Evolutionary conservation across 2,329 filamentous ascomycete species (phyloP), one percentile per base, ranked within the genome.

Genomic region (Talaromyces pinophilus): DNA sequence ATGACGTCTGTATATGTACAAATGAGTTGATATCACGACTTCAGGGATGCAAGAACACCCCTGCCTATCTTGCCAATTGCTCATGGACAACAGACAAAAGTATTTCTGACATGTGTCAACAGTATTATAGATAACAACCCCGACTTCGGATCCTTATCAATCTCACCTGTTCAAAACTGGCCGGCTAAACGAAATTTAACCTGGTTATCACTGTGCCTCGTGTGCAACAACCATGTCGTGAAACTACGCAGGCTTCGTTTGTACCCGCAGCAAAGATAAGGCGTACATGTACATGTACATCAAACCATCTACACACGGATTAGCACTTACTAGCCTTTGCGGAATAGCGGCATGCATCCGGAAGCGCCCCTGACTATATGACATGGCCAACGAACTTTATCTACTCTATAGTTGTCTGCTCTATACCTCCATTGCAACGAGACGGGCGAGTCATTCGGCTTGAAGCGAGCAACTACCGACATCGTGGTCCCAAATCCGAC

Each of bases 261-360:
- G 52, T 55, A 22, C 52, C 52, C 52, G 52, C 54, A 22, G 54
- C 25, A 54, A 28, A 38, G 54, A 57, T 57, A 57, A 57, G 33
- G 54, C 33, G 33, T 10, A 33, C 28, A 50, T 38, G 35, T 38
- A 38, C 35, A 38, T 38, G 35, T 38, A 38, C 35, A 38, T 38
- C 11, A 38, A 38, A 13, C 35, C 15, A 15, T 38, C 35, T 55
- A 33, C n/a, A 19, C 28, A 55, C 17, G 30, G 52, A n/a, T 13
- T 55, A 55, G 28, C 52, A 6, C 52, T 35, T 35, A n/a, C 30
- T 8, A 40, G 30, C n/a, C 33, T 15, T 57, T 57, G n/a, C 54
- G 54, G n/a, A 57, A 57, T 38, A 38, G 19, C 15, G 54, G 19
- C 19, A 22, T 57, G 33, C 33, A 57, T 57, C 54, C 33, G 33